Base-by-base conservation (phyloP, 106 monocot species). In the Alisma plantagoaquatica region DNA sequence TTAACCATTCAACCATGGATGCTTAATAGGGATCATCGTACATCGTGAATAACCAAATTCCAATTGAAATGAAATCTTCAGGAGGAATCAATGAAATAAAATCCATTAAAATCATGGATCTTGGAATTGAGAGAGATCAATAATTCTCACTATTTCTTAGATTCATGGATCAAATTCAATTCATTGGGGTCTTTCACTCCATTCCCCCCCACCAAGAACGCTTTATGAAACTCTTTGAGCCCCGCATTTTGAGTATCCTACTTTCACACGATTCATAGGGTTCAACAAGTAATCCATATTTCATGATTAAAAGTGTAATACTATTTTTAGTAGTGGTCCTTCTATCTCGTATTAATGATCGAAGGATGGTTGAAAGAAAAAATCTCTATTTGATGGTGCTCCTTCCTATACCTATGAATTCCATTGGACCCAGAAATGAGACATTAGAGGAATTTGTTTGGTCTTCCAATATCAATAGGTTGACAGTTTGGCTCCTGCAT, bases 371-470 rank as follows among this genome's bases (percentile, higher is more conserved):
- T 25, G 33, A 31, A 31, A 56, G 33, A 56, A 56, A 56, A 56
- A 56, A 56, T 56, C 55, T 56, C 31, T 35, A 56, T 56, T 56
- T 56, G 55, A 56, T 12, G 31, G 55, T 20, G 52, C 52, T 53
- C 28, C 52, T 53, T 53, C 52, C n/a, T 53, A 53, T 53, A 33
- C 55, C 32, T 56, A 56, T 56, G 31, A 56, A 56, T 35, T 56
- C 55, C 55, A 56, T 53, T 53, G 25, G 28, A 53, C 16, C 46
- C 17, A 53, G 25, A 29, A 53, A 53, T 23, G 28, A 53, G 19
- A 53, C 52, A 53, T 29, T 53, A 26, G 52, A 53, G 28, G 52
- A 53, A 53, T 53, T 11, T 27, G 23, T 53, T 25, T 53, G 52
- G 28, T 25, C 28, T 53, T 53, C 23, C 52, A 53, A 7, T 53